These are phyloP conservation scores for Colletotrichum sp. DNA, from an alignment of 2,329 filamentous ascomycete genomes.

Conservation along the genomic window DNA sequence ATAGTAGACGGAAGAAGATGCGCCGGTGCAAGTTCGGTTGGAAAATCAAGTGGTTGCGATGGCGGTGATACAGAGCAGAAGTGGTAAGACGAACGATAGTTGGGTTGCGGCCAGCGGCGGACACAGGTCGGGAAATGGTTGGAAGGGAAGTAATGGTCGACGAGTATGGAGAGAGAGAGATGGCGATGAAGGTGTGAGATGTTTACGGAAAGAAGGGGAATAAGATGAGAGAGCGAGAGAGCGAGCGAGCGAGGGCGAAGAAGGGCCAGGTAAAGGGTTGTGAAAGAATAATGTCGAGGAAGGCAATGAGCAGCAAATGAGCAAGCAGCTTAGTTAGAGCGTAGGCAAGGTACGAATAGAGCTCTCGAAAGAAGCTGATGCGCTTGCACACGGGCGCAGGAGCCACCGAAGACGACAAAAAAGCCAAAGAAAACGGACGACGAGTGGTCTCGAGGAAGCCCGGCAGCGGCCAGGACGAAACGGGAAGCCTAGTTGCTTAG, in stretches of 20 bases:
- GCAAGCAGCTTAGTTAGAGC: not conserved
- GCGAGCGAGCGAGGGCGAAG: not conserved
- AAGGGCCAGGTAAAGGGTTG: not conserved
- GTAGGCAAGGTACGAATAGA: not conserved
- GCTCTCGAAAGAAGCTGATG: constrained; percentile 1
- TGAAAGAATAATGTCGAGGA: not conserved
- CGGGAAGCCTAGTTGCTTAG: constrained; percentile 11
- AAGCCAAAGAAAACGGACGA: constrained; percentile 14
- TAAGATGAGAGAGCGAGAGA: not conserved
- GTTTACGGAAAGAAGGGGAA: not conserved
- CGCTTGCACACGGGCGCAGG: not conserved
- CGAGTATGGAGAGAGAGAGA: not conserved
- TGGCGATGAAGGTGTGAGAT: not conserved
- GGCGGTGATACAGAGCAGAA: not conserved
- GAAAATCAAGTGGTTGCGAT: not conserved
- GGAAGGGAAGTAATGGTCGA: not conserved
- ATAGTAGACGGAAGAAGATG: not conserved
- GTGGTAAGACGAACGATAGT: not conserved
- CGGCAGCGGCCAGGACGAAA: constrained; percentile 17
- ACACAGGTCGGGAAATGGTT: not conserved
- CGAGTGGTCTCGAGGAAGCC: constrained; percentile 1
- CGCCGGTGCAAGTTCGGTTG: not conserved
- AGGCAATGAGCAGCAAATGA: not conserved
- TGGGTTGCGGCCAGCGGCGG: not conserved
- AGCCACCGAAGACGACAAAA: constrained; percentile 10